Conservation (phyloP, 176 grass and related monocot species). For the Tillandsia fasciculata region DNA sequence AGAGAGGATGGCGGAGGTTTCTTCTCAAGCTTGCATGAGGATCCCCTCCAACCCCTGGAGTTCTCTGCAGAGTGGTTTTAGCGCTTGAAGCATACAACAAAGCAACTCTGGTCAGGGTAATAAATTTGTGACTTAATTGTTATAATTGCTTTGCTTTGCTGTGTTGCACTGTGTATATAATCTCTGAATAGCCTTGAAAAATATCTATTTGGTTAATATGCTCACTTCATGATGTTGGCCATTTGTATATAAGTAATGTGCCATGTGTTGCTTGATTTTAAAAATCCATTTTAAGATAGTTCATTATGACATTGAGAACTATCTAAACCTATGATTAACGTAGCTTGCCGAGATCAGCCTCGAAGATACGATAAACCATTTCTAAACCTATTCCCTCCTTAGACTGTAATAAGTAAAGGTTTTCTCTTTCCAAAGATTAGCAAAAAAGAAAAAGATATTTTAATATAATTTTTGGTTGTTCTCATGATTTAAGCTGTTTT, state of each 20-base stretch:
- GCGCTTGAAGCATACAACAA: slow-evolving; percentile 34
- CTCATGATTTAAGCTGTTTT: too few relatives aligned
- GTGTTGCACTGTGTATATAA: not conserved
- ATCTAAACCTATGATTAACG: not conserved
- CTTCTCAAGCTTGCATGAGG: slow-evolving; percentile 58
- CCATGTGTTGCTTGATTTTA: not conserved
- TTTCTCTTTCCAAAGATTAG: too few relatives aligned
- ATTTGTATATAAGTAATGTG: not conserved
- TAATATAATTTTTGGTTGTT: too few relatives aligned
- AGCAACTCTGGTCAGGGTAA: not conserved
- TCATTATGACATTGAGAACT: not conserved
- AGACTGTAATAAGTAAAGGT: too few relatives aligned
- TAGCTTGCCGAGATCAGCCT: not conserved
- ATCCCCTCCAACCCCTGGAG: slow-evolving; percentile 76
- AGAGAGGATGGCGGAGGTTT: slow-evolving; percentile 43
- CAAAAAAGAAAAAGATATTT: too few relatives aligned
- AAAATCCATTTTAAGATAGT: not conserved
- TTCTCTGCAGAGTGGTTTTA: slow-evolving; percentile 63
- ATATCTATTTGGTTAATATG: not conserved
- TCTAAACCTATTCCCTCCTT: not conserved
- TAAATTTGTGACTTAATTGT: not conserved
- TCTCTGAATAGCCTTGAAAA: not conserved
- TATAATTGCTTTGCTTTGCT: not conserved
- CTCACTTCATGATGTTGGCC: not conserved
- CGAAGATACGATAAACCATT: not conserved